Evolutionary conservation across 305 asterid genomes (phyloP), one percentile per base, ranked within the genome.

Genomic region (Caryopteris hybrid): DNA sequence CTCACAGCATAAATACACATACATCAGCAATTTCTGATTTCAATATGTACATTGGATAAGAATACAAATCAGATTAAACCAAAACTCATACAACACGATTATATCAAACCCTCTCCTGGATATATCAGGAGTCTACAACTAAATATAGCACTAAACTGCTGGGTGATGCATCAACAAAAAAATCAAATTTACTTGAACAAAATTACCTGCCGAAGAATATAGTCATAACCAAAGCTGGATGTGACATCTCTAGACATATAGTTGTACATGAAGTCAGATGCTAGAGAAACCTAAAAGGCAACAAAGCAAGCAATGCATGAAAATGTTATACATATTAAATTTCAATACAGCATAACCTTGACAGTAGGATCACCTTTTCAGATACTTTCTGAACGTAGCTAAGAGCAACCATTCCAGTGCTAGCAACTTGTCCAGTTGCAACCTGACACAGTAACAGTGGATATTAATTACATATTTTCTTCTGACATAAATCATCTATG

Each of bases 401-500:
- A 63, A 94, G 78, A 51, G 92, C 87, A 71, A 94, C 91, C 86
- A 94, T 80, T 63, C 98, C 98, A 34, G 98, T 87, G 80, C 95
- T 94, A 72, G 97, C 97, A 84, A 86, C 88, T 83, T 94, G 98
- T 46, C 89, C 96, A 4, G 97, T 84, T 56, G 99, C 95, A 61
- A 92, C 96, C 98, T 92, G 79, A 66, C 66, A 58, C 27, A 54
- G 56, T 38, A 73, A 39, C 51, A 67, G 17, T 39, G 39, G 8
- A 46, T 13, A 60, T 0, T 18, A 51, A 1, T 54, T 25, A 33
- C 33, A 54, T 14, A 59, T 22, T 52, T 34, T 53, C 41, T 45
- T n/a, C 33, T 42, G 68, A 39, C 14, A 53, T 25, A 25, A 71
- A 47, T 29, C 18, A 29, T 39, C 21, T 45, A 68, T 20, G 33